Conservation (phyloP, 2,329 filamentous ascomycete species). For the Penicillium verrucosum region DNA sequence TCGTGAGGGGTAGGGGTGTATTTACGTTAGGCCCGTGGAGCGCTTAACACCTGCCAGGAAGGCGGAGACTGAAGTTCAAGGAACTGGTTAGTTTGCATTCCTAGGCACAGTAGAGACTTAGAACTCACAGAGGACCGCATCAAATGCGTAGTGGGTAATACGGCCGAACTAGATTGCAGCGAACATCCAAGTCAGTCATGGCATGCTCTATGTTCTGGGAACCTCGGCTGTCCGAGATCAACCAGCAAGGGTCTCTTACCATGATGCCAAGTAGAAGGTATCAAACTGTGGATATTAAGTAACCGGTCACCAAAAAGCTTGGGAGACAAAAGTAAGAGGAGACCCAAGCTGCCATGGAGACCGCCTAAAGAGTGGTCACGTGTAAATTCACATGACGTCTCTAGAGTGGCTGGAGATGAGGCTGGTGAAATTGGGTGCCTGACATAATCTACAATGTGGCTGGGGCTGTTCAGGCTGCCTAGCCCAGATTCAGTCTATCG, state of each 20-base stretch:
- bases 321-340: not conserved
- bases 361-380: conserved; percentile 4
- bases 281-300: not conserved
- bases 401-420: conserved; percentile 10
- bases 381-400: conserved; percentile 19
- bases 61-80: conserved; percentile 67
- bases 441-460: conserved; percentile 6
- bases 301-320: not conserved
- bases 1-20: conserved; percentile 35
- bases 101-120: not conserved
- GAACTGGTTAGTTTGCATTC: conserved; percentile 5
- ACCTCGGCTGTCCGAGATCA: not conserved
- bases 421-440: not conserved
- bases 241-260: conserved; percentile 11
- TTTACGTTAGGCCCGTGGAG: conserved; percentile 96
- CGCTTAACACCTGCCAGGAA: conserved; percentile 96
- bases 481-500: conserved; percentile 11
- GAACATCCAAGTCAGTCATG: conserved; percentile 3
- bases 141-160: conserved; percentile 29
- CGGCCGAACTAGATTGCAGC: conserved; percentile 21
- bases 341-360: not conserved
- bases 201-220: not conserved
- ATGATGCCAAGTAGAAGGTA: conserved; percentile 9
- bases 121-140: conserved; percentile 26
- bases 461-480: not conserved